Evolutionary conservation across 2,329 filamentous ascomycete species (phyloP).

Genomic region (Aspergillus caelatus): DNA sequence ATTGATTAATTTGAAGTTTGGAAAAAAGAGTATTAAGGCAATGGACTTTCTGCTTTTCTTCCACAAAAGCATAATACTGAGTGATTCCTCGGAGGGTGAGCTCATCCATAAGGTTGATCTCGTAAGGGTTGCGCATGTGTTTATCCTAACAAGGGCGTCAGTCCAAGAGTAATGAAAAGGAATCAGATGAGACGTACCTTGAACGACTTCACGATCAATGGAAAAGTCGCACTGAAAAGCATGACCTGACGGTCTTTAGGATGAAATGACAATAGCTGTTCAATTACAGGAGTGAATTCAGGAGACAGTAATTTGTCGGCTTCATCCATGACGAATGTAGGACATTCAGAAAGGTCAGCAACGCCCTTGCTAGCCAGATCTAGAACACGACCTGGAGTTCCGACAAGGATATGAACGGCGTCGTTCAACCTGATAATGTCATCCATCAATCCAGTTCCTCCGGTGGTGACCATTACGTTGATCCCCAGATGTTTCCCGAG

Average conservation of each 20-base stretch:
- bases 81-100: conserved; percentile 97
- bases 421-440: conserved; percentile 96
- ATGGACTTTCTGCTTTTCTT: conserved; percentile 99
- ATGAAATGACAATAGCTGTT: conserved; percentile 92
- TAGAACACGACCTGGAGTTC: conserved; percentile 92
- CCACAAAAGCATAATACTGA: conserved; percentile 98
- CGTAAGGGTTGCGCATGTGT: conserved; percentile 94
- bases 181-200: conserved; percentile 50
- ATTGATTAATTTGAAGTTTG: conserved; percentile 99
- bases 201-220: conserved; percentile 94
- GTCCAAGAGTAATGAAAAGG: conserved; percentile 31
- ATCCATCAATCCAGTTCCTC: conserved; percentile 90
- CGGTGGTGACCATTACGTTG: conserved; percentile 99
- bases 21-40: conserved; percentile 98
- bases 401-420: conserved; percentile 94
- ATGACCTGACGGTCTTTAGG: conserved; percentile 98
- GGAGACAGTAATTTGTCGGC: conserved; percentile 96
- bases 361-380: conserved; percentile 96
- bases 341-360: conserved; percentile 91
- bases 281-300: conserved; percentile 96
- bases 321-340: conserved; percentile 99
- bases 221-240: conserved; percentile 98
- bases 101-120: conserved; percentile 99
- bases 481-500: conserved; percentile 95
- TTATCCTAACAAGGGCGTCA: conserved; percentile 62